Evolutionary conservation across 1,284 basidiomycete species (phyloP).

Genomic region (Mrakiaceae sp.): DNA sequence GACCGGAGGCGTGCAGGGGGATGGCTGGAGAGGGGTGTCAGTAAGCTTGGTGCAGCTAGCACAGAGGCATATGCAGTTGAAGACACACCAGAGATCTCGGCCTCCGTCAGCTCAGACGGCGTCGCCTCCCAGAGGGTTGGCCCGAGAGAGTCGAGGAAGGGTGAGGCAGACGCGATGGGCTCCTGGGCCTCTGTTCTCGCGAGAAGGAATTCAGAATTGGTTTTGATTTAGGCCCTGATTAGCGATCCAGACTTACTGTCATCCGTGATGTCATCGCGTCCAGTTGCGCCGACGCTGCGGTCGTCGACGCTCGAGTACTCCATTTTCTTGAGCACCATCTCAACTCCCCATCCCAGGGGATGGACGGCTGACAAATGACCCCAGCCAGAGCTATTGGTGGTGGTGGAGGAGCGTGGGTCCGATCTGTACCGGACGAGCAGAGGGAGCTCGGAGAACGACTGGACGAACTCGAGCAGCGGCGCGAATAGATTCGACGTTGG

Average conservation of each 20-base stretch:
- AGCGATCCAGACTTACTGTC: not conserved
- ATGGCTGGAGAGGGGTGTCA: constrained; percentile 41
- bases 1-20: constrained; percentile 57
- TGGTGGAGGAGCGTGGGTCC: constrained; percentile 22
- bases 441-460: constrained; percentile 44
- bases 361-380: constrained; percentile 43
- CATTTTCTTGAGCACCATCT: constrained; percentile 89
- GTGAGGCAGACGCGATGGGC: not conserved
- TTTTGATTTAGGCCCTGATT: constrained; percentile 1
- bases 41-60: not conserved
- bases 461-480: constrained; percentile 53
- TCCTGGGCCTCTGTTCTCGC: not conserved
- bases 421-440: constrained; percentile 65
- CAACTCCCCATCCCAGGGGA: constrained; percentile 66
- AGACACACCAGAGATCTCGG: constrained; percentile 48
- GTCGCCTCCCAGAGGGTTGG: constrained; percentile 39
- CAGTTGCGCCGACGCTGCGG: constrained; percentile 30
- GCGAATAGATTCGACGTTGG: constrained; percentile 51
- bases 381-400: not conserved
- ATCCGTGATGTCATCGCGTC: not conserved
- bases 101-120: constrained; percentile 48
- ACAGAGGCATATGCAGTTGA: not conserved
- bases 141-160: constrained; percentile 24
- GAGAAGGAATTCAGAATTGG: constrained; percentile 16
- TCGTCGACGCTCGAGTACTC: constrained; percentile 94